Evolutionary conservation across 2,329 filamentous ascomycete genomes (phyloP), one percentile per base, ranked within the genome.

Genomic region (Metarhizium anisopliae): DNA sequence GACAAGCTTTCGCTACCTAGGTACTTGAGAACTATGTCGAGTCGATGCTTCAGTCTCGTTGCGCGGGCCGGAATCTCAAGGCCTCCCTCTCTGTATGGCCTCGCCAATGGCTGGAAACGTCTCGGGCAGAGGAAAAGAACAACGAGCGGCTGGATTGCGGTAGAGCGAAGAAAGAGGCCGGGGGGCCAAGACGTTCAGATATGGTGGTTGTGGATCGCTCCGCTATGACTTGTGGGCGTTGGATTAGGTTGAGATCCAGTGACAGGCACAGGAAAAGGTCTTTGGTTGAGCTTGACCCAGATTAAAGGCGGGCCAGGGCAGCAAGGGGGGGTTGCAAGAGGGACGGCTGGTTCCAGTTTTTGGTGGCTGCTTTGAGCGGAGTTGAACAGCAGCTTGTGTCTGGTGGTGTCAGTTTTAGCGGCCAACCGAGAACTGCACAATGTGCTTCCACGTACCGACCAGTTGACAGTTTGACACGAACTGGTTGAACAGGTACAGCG

Each of bases 191-290:
- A 50, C 35, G 30, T 47, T 53, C 38, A 29, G 32, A 49, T 16
- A 45, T 45, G 35, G 35, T 57, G 50, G 45, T 43, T 36, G 52
- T 57, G 56, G 53, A 57, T 47, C 50, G 43, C 56, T 43, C 53
- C 45, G 50, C 53, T 47, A n/a, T 18, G 45, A 20, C 25, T 50
- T 16, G 52, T 52, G 53, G 56, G 50, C 53, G 56, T 40, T 53
- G 35, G 49, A 50, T 52, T 52, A 47, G 50, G 52, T 32, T 18
- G 40, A 50, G 49, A 25, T 40, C 49, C 43, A 45, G 25, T 47
- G n/a, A 52, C 6, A 50, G 40, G 50, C 43, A 47, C 38, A 52
- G 45, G 32, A 52, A 51, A 49, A 25, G 25, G n/a, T 18, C 36
- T 18, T 53, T 53, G 38, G 36, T 47, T 49, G 45, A 40, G 18